These are phyloP conservation scores for Lepidium aucheri DNA, from an alignment of 345 rosid species.

Conservation along the genomic window DNA sequence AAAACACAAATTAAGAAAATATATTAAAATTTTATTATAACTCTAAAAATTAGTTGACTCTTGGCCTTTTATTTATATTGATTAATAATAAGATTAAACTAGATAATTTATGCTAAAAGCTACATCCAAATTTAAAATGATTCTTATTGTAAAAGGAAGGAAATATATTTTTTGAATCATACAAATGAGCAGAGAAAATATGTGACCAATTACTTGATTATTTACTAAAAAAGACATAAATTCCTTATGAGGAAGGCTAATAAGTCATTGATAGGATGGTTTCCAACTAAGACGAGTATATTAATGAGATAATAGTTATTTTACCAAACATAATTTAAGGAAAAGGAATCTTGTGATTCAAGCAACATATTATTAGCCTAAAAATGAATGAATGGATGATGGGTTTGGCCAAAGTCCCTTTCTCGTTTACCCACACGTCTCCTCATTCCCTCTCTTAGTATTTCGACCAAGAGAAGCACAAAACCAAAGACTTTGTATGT, in stretches of 20 bases:
- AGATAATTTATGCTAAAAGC: too few species aligned
- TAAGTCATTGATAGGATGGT: constrained; percentile 6
- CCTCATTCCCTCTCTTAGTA: not conserved
- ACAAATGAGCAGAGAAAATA: not conserved
- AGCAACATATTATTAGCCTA: not conserved
- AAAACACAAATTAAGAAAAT: too few species aligned
- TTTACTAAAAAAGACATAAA: not conserved
- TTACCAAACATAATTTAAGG: constrained; percentile 2
- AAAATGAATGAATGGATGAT: constrained; percentile 14
- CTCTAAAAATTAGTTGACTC: too few species aligned
- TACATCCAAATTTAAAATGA: too few species aligned
- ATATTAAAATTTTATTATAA: too few species aligned
- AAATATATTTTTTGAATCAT: not conserved
- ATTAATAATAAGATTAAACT: too few species aligned
- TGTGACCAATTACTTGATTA: not conserved
- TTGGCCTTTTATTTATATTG: too few species aligned
- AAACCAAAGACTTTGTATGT: not conserved
- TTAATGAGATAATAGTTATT: not conserved
- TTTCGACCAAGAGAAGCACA: not conserved
- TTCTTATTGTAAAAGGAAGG: too few species aligned
- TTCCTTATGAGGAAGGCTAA: not conserved
- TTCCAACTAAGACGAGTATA: constrained; percentile 1
- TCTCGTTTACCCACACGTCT: constrained; percentile 31
- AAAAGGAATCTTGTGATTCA: constrained; percentile 22
- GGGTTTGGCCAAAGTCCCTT: constrained; percentile 28